A percentile compares a stretch with the other conserved stretches of the same genome.
These are phyloP conservation scores for Begonia fuchsioides DNA, from an alignment of 306 rosid species.

Conservation along the genomic window DNA sequence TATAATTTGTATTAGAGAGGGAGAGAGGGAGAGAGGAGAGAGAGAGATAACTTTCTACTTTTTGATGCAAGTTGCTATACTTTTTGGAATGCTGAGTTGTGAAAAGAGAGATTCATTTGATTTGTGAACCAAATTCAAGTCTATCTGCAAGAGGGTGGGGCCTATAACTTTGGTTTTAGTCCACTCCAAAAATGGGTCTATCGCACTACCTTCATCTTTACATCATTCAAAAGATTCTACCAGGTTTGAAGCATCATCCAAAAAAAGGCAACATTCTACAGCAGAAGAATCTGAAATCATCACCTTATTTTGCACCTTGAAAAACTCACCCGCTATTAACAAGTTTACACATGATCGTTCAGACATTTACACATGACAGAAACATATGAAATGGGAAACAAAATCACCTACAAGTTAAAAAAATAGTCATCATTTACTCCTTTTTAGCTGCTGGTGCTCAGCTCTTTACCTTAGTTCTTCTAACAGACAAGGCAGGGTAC, in stretches of 20 bases:
- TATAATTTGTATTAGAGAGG: background rate
- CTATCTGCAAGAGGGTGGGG: background rate
- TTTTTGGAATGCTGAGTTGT: background rate
- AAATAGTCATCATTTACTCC: background rate
- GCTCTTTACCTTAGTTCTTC: background rate
- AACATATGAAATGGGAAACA: background rate
- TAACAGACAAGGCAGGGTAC: no score
- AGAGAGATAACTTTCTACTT: conserved; percentile 5
- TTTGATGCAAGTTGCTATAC: conserved; percentile 11
- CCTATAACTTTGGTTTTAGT: no score
- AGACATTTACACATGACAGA: background rate
- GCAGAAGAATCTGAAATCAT: no score
- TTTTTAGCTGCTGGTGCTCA: no score
- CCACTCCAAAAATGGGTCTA: no score
- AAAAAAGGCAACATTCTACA: no score
- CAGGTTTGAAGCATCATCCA: no score
- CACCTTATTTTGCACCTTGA: background rate
- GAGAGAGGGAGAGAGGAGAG: background rate
- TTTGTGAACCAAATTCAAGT: conserved; percentile 6
- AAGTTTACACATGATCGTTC: background rate
- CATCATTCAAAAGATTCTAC: no score
- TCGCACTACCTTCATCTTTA: no score
- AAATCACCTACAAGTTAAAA: conserved; percentile 12
- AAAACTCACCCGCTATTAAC: background rate
- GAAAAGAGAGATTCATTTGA: conserved; percentile 9